Evolutionary conservation across 148 eudicot species (phyloP), one percentile per base, ranked within the genome.

Genomic region (Amaranthus palmeri): DNA sequence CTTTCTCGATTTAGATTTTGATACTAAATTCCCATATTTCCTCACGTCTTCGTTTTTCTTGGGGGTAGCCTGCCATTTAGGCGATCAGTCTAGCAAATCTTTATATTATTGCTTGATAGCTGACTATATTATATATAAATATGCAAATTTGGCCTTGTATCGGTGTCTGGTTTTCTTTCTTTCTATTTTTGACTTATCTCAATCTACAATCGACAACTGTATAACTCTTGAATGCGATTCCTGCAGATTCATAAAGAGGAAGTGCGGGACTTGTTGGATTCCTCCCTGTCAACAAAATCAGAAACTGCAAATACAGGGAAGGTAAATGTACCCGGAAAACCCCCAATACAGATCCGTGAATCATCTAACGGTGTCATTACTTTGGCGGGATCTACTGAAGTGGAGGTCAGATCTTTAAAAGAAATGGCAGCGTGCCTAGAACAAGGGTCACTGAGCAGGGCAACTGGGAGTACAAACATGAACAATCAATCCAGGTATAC

Each of bases 381-480:
- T 50, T 71, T 95, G 61, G 99, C 99, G 54, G 99, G 99, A 76
- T 86, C 99, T 72, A 95, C 96, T 61, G 99, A 95, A 75, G 85
- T 89, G n/a, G 84, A 82, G 69, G 97, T 95, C 56, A 83, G 80
- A 46, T 86, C 97, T 43, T 85, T 91, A 50, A 91, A 90, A 82
- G 99, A 95, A 83, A 95, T 95, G 99, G 84, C 99, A 70, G 69
- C 86, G 76, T 95, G 96, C 81, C 85, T 95, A 55, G 99, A 92
- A 77, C 97, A 92, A 84, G 99, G 99, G 72, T 95, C 99, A 56
- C 71, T 92, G 71, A 85, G 92, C 83, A 81, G 99, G 82, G 99
- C 99, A 54, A 95, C 99, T 2, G 99, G 96, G 77, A 92, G 99
- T 82, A 95, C 99, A 58, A 95, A 95, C 77, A 95, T 95, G 99